Evolutionary conservation across 148 eudicot species (phyloP).

Genomic region (Cornus florida): DNA sequence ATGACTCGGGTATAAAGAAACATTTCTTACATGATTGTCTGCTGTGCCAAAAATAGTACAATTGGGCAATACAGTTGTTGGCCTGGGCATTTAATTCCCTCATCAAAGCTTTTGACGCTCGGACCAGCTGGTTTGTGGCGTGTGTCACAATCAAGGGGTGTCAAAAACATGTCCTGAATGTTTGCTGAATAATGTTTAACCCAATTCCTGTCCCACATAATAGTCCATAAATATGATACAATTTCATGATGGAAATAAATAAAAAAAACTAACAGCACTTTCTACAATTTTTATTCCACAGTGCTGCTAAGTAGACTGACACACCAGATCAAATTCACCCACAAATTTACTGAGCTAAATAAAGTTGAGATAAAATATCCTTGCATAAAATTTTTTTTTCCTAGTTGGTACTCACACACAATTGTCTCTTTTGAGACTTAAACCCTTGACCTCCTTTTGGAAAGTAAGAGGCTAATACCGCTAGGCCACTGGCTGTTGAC

Average conservation of each 20-base stretch:
- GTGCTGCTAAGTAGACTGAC: not conserved
- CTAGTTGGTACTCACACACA: too few species aligned
- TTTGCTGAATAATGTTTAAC: too few species aligned
- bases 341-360: not conserved
- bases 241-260: not conserved
- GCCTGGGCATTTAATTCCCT: not conserved
- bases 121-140: not conserved
- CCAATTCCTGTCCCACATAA: too few species aligned
- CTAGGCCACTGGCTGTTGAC: not conserved
- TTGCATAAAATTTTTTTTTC: not conserved
- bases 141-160: not conserved
- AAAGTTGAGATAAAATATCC: not conserved
- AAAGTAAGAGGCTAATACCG: too few species aligned
- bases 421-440: too few species aligned
- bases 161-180: too few species aligned
- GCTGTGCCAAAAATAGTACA: not conserved
- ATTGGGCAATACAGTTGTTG: not conserved
- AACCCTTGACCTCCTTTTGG: too few species aligned
- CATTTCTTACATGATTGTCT: not conserved
- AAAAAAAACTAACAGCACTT: not conserved
- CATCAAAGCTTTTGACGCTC: not conserved
- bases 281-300: not conserved
- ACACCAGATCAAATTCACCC: not conserved
- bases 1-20: not conserved
- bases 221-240: not conserved